Evolutionary conservation across 176 grass and related monocot genomes (phyloP), one percentile per base, ranked within the genome.

Genomic region (Melocanna baccifera): DNA sequence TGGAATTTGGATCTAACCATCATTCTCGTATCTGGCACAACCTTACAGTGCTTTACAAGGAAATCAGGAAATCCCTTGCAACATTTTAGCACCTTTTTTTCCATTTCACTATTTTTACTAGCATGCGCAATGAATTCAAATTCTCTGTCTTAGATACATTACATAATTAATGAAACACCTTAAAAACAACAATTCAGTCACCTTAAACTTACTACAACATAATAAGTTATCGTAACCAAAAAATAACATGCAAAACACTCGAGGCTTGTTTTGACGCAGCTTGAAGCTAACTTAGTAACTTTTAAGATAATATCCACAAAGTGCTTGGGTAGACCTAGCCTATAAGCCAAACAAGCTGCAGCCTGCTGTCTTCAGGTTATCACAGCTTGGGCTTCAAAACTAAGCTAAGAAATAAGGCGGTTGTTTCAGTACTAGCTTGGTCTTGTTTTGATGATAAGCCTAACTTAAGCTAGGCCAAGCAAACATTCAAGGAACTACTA

Each of bases 391-490:
- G 32, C 28, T 55, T 50, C 19, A 81, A 67, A 58, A 16, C 12
- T 75, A 87, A 69, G 9, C 28, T 57, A 37, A 84, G n/a, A 23
- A 47, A 56, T 67, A 69, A 42, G 68, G 23, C 41, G 22, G 12
- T 42, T 52, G 69, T 42, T 42, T 81, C 53, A 30, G 76, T 40
- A 65, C 23, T 55, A 52, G 25, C 29, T 28, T 58, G 42, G 36
- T 64, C 43, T 85, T 53, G 51, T 65, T 71, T 52, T 56, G 28
- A 66, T 58, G 46, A 64, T 18, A 66, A 78, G 57, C 57, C 46
- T 65, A 70, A 40, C 41, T 87, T 80, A 80, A 70, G 9, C 68
- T 83, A 76, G 50, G 70, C 28, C 75, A 89, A 79, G 84, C 4
- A 46, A 75, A 58, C 36, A 77, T 43, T 82, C 47, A 53, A 37